These are phyloP conservation scores for Polysphondylium violaceum DNA, from an alignment of 78 protist genomes.

Conservation along the genomic window DNA sequence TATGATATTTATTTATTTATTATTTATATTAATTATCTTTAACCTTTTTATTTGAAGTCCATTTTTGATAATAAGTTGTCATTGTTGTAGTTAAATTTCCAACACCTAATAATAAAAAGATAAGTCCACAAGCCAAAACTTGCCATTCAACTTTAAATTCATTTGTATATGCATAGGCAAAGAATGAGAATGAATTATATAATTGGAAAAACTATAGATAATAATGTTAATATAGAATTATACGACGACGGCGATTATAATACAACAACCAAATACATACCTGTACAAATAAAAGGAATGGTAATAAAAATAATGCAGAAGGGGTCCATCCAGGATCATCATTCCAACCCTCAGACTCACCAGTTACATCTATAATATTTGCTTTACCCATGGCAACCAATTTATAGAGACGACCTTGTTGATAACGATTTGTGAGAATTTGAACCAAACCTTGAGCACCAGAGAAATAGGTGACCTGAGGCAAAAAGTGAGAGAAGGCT, in stretches of 20 bases:
- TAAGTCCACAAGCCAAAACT: conserved; percentile 46
- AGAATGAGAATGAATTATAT: conserved; percentile 56
- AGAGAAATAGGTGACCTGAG: conserved; percentile 63
- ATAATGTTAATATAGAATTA: background rate
- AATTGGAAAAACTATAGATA: conserved; percentile 25
- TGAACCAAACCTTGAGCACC: conserved; percentile 83
- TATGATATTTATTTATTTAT: background rate
- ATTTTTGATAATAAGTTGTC: conserved; percentile 38
- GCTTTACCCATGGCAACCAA: conserved; percentile 84
- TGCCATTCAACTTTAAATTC: conserved; percentile 51
- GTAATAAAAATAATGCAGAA: conserved; percentile 44
- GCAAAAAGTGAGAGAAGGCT: conserved; percentile 41
- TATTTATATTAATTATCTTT: conserved; percentile 9
- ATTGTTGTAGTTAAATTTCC: conserved; percentile 44
- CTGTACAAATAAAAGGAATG: conserved; percentile 68
- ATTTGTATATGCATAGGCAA: conserved; percentile 17
- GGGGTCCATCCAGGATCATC: conserved; percentile 75
- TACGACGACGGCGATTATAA: background rate
- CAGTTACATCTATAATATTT: conserved; percentile 79
- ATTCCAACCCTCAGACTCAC: conserved; percentile 65
- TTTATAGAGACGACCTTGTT: conserved; percentile 76
- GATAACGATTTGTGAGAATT: conserved; percentile 77
- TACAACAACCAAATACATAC: background rate
- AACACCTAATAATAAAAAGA: conserved; percentile 49
- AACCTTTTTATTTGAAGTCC: background rate